Percentiles rank a stretch among this genome's conserved stretches.
phyloP scores from a whole-genome alignment of 1,139 yeast species.

The Barnettozyma hawaiiensis region DNA sequence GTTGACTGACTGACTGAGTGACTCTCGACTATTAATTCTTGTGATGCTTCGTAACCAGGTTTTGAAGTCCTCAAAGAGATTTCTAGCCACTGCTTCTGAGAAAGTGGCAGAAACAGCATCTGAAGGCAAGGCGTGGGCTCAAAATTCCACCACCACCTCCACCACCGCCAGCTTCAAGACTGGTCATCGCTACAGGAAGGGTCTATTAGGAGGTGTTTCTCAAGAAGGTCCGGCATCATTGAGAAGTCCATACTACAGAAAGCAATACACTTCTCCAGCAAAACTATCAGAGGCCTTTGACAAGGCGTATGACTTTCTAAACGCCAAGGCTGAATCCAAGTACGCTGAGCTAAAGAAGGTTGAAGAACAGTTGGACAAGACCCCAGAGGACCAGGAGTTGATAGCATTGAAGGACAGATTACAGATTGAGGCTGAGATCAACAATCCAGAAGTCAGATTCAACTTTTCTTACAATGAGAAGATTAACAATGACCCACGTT shows the following conservation, averaged over 20 bases:
- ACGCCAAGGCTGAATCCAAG: slow-evolving; percentile 36
- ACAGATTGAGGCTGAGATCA: slow-evolving; percentile 50
- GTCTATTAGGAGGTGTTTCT: slow-evolving; percentile 24
- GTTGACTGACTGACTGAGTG: not conserved
- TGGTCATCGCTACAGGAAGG: slow-evolving; percentile 15
- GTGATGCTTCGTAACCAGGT: slow-evolving; percentile 20
- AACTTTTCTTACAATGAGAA: slow-evolving; percentile 44
- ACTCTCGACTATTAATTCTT: too few species aligned
- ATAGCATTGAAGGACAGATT: slow-evolving; percentile 30
- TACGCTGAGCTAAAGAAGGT: slow-evolving; percentile 21
- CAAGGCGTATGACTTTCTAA: slow-evolving; percentile 56
- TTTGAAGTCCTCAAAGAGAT: slow-evolving; percentile 16
- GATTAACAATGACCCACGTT: slow-evolving; percentile 33
- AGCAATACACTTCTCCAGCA: slow-evolving; percentile 60
- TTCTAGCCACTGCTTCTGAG: slow-evolving; percentile 16
- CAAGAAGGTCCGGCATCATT: slow-evolving; percentile 22
- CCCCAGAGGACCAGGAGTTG: slow-evolving; percentile 22
- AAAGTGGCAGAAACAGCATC: not conserved
- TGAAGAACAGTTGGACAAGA: slow-evolving; percentile 6
- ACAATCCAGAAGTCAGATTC: slow-evolving; percentile 80
- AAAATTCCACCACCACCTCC: not conserved
- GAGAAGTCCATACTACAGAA: slow-evolving; percentile 34
- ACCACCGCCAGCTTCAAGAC: slow-evolving; percentile 14
- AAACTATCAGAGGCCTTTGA: slow-evolving; percentile 71
- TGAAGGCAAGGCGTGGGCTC: slow-evolving; percentile 13